Percentiles rank a stretch among this genome's conserved stretches.
Evolutionary conservation across 768 basidiomycete genomes (phyloP).

Genomic region (Scleroderma bovista): DNA sequence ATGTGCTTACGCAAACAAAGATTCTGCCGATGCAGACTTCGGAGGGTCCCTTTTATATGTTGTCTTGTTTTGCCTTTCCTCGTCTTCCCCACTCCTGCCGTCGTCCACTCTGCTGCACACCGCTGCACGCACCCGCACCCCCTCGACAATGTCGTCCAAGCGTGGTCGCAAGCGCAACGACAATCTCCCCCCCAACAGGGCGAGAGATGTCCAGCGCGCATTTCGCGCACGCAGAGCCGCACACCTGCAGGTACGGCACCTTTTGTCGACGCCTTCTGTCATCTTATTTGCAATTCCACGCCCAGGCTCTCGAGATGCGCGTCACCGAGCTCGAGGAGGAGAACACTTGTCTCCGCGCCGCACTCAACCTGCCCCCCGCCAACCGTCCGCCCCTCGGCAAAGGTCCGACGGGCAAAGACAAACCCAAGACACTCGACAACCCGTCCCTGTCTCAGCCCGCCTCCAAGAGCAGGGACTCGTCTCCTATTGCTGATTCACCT

Average conservation of each 20-base stretch:
- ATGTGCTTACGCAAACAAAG: conserved; percentile 26
- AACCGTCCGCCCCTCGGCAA: conserved; percentile 69
- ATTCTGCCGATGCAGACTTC: conserved; percentile 27
- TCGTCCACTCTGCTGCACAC: conserved; percentile 13
- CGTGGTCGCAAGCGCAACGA: conserved; percentile 77
- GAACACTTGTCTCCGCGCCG: conserved; percentile 66
- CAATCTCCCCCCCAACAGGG: conserved; percentile 59
- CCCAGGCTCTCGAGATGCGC: conserved; percentile 73
- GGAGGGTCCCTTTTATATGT: conserved; percentile 35
- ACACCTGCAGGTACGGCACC: conserved; percentile 63
- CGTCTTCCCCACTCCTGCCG: conserved; percentile 26
- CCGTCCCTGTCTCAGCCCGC: conserved; percentile 28
- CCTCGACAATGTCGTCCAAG: conserved; percentile 68
- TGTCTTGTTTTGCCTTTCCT: conserved; percentile 32
- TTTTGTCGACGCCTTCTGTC: conserved; percentile 23
- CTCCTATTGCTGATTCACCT: conserved; percentile 52
- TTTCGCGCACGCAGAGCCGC: conserved; percentile 87
- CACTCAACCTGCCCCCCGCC: conserved; percentile 69
- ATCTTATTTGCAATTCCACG: conserved; percentile 35
- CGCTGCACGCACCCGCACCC: conserved; percentile 5
- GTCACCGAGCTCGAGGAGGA: conserved; percentile 82
- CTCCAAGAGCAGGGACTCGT: conserved; percentile 59
- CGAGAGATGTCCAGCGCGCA: conserved; percentile 83
- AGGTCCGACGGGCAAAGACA: conserved; percentile 86
- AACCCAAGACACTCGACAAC: conserved; percentile 49